Evolutionary conservation across 75 land plant species (phyloP).

Genomic region (Pinus tabuliformis): DNA sequence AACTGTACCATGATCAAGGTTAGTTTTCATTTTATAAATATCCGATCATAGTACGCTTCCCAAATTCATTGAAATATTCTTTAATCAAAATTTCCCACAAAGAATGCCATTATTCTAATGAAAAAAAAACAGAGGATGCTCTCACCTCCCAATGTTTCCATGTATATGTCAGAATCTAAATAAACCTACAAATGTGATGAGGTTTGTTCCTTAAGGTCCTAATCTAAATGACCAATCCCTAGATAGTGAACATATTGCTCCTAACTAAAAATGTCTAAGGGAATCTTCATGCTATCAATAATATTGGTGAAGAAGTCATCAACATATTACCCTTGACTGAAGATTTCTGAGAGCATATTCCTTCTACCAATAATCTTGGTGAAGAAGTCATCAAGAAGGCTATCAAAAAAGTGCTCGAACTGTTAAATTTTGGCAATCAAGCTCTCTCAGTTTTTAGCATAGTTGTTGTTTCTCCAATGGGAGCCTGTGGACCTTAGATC

Average conservation of each 20-base stretch:
- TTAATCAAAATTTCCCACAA: too few species aligned
- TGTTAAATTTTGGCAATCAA: slow-evolving; percentile 23
- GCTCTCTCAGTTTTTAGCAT: background rate
- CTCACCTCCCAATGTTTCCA: too few species aligned
- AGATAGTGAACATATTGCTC: slow-evolving; percentile 6
- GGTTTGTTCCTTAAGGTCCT: background rate
- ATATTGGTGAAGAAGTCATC: slow-evolving; percentile 84
- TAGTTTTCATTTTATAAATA: background rate
- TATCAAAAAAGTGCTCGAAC: slow-evolving; percentile 28
- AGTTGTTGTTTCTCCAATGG: background rate
- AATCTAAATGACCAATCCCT: background rate
- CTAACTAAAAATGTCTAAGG: slow-evolving; percentile 49
- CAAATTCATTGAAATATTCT: too few species aligned
- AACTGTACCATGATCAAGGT: background rate
- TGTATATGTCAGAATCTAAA: too few species aligned
- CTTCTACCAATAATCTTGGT: too few species aligned
- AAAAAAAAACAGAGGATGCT: too few species aligned
- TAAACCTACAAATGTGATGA: too few species aligned
- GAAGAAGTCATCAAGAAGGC: slow-evolving; percentile 68
- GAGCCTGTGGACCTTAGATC: slow-evolving; percentile 14
- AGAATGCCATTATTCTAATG: too few species aligned
- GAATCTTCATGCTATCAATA: slow-evolving; percentile 68
- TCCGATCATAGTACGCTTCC: too few species aligned
- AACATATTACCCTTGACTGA: too few species aligned
- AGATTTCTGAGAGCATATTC: too few species aligned